phyloP scores from a whole-genome alignment of 306 rosid genomes.

The Quercus gilva region DNA sequence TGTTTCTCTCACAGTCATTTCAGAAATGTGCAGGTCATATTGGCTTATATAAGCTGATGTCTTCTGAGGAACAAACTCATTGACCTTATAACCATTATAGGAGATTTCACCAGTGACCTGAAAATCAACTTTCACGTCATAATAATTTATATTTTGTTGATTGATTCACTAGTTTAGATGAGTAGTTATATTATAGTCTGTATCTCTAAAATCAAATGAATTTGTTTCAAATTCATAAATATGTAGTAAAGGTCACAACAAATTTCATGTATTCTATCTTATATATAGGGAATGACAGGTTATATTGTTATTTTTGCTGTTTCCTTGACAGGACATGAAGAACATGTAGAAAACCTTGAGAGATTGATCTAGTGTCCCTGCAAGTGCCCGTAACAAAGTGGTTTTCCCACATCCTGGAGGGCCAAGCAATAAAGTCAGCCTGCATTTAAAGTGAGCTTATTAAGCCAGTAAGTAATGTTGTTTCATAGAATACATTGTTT shows the following conservation, averaged over 20 bases:
- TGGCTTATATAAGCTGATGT: slow-evolving; percentile 36
- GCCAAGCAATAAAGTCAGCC: slow-evolving; percentile 56
- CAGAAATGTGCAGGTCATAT: slow-evolving; percentile 30
- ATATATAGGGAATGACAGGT: not conserved
- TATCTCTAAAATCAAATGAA: not conserved
- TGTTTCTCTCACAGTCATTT: slow-evolving; percentile 31
- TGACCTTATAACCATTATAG: slow-evolving; percentile 22
- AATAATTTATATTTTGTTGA: not conserved
- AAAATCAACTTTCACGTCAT: not conserved
- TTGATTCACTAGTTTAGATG: not conserved
- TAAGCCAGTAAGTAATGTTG: not conserved
- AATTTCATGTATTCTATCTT: not conserved
- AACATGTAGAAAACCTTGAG: slow-evolving; percentile 34
- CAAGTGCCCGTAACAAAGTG: slow-evolving; percentile 46
- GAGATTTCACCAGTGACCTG: slow-evolving; percentile 24
- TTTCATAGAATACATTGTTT: not conserved
- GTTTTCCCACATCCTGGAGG: slow-evolving; percentile 59
- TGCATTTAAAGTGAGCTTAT: slow-evolving; percentile 17
- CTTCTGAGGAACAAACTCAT: slow-evolving; percentile 30
- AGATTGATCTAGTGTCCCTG: slow-evolving; percentile 45
- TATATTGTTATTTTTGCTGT: not conserved
- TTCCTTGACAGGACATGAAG: not conserved
- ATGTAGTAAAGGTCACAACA: not conserved
- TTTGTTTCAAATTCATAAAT: not conserved
- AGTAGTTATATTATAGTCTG: not conserved